Percentiles rank a stretch among this genome's conserved stretches.
Conservation (phyloP, 768 basidiomycete genomes). For the Calocybe indica region DNA sequence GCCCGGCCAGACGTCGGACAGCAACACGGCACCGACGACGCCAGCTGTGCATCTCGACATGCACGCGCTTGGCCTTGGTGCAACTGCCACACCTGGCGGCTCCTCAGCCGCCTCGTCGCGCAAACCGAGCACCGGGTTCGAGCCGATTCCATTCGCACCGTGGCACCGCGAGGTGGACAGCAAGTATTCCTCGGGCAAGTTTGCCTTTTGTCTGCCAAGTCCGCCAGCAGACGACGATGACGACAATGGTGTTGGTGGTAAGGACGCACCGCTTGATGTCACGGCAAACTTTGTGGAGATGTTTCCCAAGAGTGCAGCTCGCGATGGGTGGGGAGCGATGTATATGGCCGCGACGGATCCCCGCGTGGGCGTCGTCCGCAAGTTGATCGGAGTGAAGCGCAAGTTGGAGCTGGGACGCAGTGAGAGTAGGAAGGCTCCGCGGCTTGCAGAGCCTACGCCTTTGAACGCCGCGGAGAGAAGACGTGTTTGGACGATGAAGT, state of each 20-base stretch:
- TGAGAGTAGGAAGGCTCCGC: no score
- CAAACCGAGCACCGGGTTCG: slow-evolving; percentile 35
- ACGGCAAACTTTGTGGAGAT: background rate
- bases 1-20: slow-evolving; percentile 42
- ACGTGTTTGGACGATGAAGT: slow-evolving; percentile 13
- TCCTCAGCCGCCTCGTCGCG: slow-evolving; percentile 15
- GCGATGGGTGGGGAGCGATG: slow-evolving; percentile 38
- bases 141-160: slow-evolving; percentile 69
- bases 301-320: background rate
- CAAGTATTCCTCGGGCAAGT: slow-evolving; percentile 75
- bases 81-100: background rate
- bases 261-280: no score
- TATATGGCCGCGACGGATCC: slow-evolving; percentile 69
- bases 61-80: no score
- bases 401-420: slow-evolving; percentile 27
- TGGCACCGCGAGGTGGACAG: slow-evolving; percentile 60
- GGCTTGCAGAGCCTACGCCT: no score
- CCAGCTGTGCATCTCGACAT: slow-evolving; percentile 45
- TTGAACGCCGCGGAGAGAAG: no score
- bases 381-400: slow-evolving; percentile 67
- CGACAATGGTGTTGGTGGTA: slow-evolving; percentile 11
- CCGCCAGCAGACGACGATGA: slow-evolving; percentile 48
- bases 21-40: slow-evolving; percentile 43
- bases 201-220: slow-evolving; percentile 45
- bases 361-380: slow-evolving; percentile 59